Percentiles rank a stretch among this genome's conserved stretches.
phyloP scores from a whole-genome alignment of 2,329 filamentous ascomycete species.

The Sporothrix luriei region DNA sequence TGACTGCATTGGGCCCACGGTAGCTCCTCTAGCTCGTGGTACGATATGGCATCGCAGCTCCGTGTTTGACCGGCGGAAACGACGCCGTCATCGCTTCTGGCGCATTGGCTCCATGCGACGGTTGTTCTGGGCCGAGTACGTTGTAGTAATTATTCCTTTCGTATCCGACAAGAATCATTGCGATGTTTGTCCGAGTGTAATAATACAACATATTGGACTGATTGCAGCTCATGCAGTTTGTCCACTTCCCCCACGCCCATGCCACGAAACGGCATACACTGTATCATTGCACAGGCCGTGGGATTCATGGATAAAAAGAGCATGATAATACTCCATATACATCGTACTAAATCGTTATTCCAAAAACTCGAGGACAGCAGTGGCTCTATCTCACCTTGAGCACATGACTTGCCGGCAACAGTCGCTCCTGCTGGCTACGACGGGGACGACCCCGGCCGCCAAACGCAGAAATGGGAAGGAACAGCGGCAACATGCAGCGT shows the following conservation, averaged over 20 bases:
- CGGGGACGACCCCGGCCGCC: neutral
- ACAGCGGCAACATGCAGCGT: neutral
- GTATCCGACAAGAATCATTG: neutral
- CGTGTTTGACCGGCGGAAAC: neutral
- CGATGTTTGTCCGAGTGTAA: too few species aligned
- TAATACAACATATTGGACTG: too few species aligned
- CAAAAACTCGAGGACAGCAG: too few species aligned
- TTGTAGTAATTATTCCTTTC: neutral
- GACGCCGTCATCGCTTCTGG: conserved; percentile 1
- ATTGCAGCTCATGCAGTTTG: neutral
- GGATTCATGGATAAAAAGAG: neutral
- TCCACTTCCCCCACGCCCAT: neutral
- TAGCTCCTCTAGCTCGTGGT: conserved; percentile 5
- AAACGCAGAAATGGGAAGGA: neutral
- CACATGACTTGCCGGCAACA: neutral
- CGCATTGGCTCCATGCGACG: too few species aligned
- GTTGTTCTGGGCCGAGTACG: too few species aligned
- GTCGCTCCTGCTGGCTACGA: conserved; percentile 19
- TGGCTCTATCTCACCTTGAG: neutral
- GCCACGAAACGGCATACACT: conserved; percentile 1
- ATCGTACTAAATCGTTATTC: too few species aligned
- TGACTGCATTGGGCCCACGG: conserved; percentile 17
- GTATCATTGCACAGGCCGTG: neutral
- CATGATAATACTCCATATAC: neutral
- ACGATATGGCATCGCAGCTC: neutral